These are phyloP conservation scores for Hygrophorus pudorinus DNA, from an alignment of 768 basidiomycete genomes.

Conservation along the genomic window DNA sequence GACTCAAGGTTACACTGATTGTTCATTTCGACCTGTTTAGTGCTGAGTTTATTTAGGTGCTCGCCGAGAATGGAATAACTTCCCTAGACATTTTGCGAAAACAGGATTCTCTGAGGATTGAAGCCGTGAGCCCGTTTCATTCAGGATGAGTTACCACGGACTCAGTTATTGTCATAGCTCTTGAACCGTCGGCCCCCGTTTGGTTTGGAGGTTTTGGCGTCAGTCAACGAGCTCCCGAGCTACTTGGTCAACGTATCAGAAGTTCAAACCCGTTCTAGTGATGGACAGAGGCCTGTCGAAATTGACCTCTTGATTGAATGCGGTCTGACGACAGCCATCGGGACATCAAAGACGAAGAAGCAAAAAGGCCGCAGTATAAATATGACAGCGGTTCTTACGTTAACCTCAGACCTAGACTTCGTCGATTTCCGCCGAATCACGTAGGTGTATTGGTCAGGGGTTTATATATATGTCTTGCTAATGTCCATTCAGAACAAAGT, in stretches of 20 bases:
- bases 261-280: conserved; percentile 28
- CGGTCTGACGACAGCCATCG: conserved; percentile 27
- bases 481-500: conserved; percentile 46
- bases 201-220: conserved; percentile 57
- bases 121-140: conserved; percentile 35
- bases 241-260: conserved; percentile 49
- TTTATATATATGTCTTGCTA: neutral
- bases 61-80: conserved; percentile 65
- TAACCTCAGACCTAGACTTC: conserved; percentile 66
- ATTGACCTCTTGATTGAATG: conserved; percentile 52
- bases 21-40: conserved; percentile 9
- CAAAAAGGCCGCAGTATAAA: conserved; percentile 34
- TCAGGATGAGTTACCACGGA: neutral
- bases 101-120: conserved; percentile 52
- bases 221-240: conserved; percentile 53
- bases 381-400: conserved; percentile 62
- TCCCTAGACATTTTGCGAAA: conserved; percentile 46
- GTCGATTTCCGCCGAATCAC: conserved; percentile 74
- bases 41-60: conserved; percentile 33
- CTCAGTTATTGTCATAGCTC: conserved; percentile 32
- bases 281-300: conserved; percentile 44
- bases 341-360: conserved; percentile 31
- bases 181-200: conserved; percentile 69
- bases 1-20: conserved; percentile 22
- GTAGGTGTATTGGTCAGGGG: conserved; percentile 29